phyloP scores from a whole-genome alignment of 352 stramenopile species.

The Phytophthora pinifolia region DNA sequence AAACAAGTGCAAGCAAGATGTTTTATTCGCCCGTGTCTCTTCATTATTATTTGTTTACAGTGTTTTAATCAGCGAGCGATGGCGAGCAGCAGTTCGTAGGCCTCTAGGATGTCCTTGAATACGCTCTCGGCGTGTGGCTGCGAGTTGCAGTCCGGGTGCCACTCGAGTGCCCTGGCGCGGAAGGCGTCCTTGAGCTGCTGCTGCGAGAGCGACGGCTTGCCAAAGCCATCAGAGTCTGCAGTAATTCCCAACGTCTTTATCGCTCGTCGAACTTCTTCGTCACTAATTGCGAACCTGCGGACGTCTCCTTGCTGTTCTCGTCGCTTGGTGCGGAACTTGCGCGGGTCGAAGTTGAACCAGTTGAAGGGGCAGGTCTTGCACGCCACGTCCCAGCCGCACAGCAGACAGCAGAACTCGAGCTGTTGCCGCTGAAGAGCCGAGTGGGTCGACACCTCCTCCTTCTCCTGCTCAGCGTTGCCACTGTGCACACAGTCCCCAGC shows the following conservation, averaged over 20 bases:
- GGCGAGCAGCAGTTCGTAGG: constrained; percentile 83
- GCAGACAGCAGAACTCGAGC: constrained; percentile 70
- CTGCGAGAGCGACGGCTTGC: constrained; percentile 15
- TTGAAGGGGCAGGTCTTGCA: constrained; percentile 69
- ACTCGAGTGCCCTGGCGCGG: constrained; percentile 78
- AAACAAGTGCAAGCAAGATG: too few relatives aligned
- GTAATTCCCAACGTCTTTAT: constrained; percentile 29
- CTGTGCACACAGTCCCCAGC: constrained; percentile 7
- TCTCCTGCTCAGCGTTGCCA: background rate
- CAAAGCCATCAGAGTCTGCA: background rate
- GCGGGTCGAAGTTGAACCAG: constrained; percentile 63
- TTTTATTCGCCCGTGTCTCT: too few relatives aligned
- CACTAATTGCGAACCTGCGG: constrained; percentile 3
- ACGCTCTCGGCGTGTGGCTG: constrained; percentile 66
- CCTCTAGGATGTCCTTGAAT: constrained; percentile 87
- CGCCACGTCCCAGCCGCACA: constrained; percentile 62
- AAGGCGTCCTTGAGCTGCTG: constrained; percentile 57
- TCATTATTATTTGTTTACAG: too few relatives aligned
- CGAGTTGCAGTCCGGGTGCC: constrained; percentile 93
- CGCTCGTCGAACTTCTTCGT: constrained; percentile 24
- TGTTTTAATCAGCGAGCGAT: constrained; percentile 12
- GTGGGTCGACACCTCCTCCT: constrained; percentile 17
- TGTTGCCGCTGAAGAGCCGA: constrained; percentile 50
- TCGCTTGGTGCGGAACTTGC: constrained; percentile 30
- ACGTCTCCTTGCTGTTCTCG: constrained; percentile 8